phyloP scores from a whole-genome alignment of 768 basidiomycete species.

The Melanogaster broomeanus region DNA sequence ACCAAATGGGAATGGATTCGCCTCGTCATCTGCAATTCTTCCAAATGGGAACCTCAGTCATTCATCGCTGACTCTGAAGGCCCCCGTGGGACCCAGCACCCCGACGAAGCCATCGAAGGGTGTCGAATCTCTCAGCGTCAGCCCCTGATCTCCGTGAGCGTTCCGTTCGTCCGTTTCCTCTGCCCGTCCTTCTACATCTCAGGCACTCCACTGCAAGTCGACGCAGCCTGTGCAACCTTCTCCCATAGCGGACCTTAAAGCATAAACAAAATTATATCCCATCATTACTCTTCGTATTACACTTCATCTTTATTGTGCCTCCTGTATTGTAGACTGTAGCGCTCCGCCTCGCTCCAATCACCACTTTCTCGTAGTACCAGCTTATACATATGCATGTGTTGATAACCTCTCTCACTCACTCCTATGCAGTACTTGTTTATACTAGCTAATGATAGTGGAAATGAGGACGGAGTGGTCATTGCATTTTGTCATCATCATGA shows the following conservation, averaged over 20 bases:
- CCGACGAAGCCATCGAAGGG: constrained; percentile 7
- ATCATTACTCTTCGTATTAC: constrained; percentile 12
- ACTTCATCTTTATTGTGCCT: constrained; percentile 18
- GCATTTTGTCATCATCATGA: constrained; percentile 6
- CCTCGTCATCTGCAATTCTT: constrained; percentile 9
- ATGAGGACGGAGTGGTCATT: constrained; percentile 5
- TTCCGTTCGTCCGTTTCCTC: constrained; percentile 9
- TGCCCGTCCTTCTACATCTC: constrained; percentile 10
- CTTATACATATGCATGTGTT: constrained; percentile 2
- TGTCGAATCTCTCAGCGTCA: constrained; percentile 23
- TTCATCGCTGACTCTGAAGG: constrained; percentile 23
- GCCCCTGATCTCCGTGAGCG: constrained; percentile 24
- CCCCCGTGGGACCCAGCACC: constrained; percentile 4
- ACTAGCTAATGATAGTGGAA: not conserved
- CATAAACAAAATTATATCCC: constrained; percentile 26
- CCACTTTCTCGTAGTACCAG: not conserved
- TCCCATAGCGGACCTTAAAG: constrained; percentile 22
- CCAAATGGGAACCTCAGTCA: constrained; percentile 25
- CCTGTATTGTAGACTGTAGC: constrained; percentile 30
- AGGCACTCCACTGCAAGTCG: constrained; percentile 11
- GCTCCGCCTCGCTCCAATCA: not conserved
- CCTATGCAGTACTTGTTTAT: not conserved
- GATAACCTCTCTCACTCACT: not conserved
- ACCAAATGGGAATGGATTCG: constrained; percentile 12
- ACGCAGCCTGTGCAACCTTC: constrained; percentile 13